Evolutionary conservation across 2,329 filamentous ascomycete species (phyloP).

Genomic region (Alternaria brassicicola): DNA sequence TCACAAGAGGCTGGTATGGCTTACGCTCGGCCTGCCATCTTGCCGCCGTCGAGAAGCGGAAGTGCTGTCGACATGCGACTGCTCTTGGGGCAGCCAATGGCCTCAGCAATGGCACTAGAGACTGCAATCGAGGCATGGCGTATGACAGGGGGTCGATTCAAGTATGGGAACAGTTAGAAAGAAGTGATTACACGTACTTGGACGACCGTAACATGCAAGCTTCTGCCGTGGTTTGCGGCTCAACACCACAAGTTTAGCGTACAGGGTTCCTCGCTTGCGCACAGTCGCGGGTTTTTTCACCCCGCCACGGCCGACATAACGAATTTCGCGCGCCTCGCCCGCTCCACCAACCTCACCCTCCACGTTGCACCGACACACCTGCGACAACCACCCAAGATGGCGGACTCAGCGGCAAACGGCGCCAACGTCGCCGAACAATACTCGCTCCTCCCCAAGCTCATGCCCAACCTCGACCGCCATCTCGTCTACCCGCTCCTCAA

Average conservation of each 20-base stretch:
- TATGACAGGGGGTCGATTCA: not conserved
- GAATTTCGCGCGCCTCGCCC: constrained; percentile 21
- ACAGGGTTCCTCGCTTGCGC: constrained; percentile 43
- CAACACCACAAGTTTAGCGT: constrained; percentile 48
- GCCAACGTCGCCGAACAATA: constrained; percentile 69
- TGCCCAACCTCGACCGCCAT: constrained; percentile 92
- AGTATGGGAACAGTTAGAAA: not conserved
- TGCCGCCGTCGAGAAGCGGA: constrained; percentile 50
- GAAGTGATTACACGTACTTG: not conserved
- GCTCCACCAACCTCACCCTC: constrained; percentile 15
- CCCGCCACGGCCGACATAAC: constrained; percentile 20
- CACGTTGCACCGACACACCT: constrained; percentile 3
- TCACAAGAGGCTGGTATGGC: constrained; percentile 1
- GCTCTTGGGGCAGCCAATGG: constrained; percentile 48
- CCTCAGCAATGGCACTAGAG: constrained; percentile 49
- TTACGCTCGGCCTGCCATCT: constrained; percentile 37
- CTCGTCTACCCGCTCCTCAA: constrained; percentile 96
- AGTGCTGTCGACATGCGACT: constrained; percentile 46
- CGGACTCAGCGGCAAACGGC: constrained; percentile 41
- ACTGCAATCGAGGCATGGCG: constrained; percentile 47
- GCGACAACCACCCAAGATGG: constrained; percentile 46
- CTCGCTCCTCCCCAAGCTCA: constrained; percentile 85
- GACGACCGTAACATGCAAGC: constrained; percentile 7
- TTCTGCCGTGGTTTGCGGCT: constrained; percentile 21
- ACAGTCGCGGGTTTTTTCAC: constrained; percentile 43